phyloP scores from a whole-genome alignment of 345 rosid genomes.

The Cardamine chenopodiifolia region DNA sequence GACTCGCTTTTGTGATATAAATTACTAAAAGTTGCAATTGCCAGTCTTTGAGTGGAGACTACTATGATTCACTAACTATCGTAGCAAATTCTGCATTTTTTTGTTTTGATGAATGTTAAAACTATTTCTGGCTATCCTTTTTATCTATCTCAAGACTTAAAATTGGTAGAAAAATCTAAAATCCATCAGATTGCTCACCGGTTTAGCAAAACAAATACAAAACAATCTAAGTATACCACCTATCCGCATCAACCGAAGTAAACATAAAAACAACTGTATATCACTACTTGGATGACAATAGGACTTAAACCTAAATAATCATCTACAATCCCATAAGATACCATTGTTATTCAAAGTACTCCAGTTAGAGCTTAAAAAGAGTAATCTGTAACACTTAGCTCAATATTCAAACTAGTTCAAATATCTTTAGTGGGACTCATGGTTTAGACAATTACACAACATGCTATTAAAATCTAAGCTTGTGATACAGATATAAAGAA shows the following conservation, averaged over 20 bases:
- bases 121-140: conserved; percentile 1
- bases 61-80: neutral
- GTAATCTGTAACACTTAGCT: neutral
- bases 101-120: neutral
- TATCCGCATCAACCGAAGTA: neutral
- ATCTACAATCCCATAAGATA: neutral
- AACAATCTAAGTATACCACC: neutral
- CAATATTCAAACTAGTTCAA: neutral
- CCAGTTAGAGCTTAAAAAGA: neutral
- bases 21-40: neutral
- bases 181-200: neutral
- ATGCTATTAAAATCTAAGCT: neutral
- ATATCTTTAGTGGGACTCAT: neutral
- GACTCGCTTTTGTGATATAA: neutral
- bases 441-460: neutral
- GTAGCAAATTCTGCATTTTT: neutral
- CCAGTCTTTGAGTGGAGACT: neutral
- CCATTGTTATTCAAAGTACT: neutral
- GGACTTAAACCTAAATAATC: neutral
- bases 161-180: neutral
- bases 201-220: neutral
- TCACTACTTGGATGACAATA: neutral
- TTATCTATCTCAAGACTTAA: neutral
- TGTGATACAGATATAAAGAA: neutral
- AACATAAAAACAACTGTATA: neutral